Conservation (phyloP, 2,329 filamentous ascomycete genomes). For the Clonostachys rhizophaga region DNA sequence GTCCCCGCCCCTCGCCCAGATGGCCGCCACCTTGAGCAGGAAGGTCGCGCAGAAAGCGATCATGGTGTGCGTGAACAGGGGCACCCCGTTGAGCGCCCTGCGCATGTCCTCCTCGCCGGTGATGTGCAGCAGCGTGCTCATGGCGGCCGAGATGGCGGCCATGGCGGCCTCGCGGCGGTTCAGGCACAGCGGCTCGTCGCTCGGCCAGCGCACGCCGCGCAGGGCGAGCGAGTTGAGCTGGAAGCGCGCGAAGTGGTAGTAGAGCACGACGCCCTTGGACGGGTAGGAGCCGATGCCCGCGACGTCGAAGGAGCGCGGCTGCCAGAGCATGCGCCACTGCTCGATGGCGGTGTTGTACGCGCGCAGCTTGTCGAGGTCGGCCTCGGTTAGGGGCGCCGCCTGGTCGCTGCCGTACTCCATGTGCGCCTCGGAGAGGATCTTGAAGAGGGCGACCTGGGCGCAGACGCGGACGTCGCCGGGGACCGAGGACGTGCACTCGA, state of each 20-base stretch:
- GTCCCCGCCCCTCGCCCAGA: constrained; percentile 12
- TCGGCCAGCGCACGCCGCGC: constrained; percentile 6
- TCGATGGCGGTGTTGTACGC: constrained; percentile 6
- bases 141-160: constrained; percentile 17
- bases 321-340: constrained; percentile 4
- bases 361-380: constrained; percentile 4
- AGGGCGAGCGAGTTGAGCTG: constrained; percentile 8
- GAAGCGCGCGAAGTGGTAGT: constrained; percentile 9
- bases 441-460: constrained; percentile 6
- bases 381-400: constrained; percentile 1
- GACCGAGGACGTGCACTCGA: constrained; percentile 8
- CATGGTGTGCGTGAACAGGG: constrained; percentile 28
- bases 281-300: constrained; percentile 4
- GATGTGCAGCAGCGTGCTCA: constrained; percentile 28
- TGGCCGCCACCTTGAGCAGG: constrained; percentile 25
- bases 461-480: constrained; percentile 5
- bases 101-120: constrained; percentile 23
- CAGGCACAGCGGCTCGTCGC: constrained; percentile 1
- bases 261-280: constrained; percentile 4
- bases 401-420: constrained; percentile 8
- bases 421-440: constrained; percentile 6
- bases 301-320: constrained; percentile 4
- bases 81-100: constrained; percentile 21
- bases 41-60: constrained; percentile 27
- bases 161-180: constrained; percentile 7